phyloP scores from a whole-genome alignment of 768 basidiomycete genomes.

The Psilocybe sp. region DNA sequence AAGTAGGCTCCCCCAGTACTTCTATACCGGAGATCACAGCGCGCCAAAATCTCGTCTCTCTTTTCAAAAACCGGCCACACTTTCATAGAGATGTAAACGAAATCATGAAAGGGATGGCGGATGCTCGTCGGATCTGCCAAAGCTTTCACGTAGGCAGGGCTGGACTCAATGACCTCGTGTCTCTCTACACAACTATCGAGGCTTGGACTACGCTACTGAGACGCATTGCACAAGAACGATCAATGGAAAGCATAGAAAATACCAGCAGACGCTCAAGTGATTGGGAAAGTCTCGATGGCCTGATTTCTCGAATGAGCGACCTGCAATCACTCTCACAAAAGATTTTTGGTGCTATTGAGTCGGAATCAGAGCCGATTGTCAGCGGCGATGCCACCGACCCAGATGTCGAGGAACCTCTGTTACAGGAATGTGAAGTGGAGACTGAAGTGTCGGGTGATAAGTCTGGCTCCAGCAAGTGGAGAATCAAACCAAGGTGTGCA shows the following conservation, averaged over 20 bases:
- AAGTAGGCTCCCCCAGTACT: constrained; percentile 79
- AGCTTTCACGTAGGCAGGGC: constrained; percentile 71
- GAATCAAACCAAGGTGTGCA: constrained; percentile 62
- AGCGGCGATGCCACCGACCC: constrained; percentile 4
- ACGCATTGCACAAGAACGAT: constrained; percentile 54
- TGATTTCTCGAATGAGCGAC: constrained; percentile 51
- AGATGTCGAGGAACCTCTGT: constrained; percentile 9
- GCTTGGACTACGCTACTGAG: constrained; percentile 54
- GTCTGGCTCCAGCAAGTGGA: constrained; percentile 43
- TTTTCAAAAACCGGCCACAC: constrained; percentile 59
- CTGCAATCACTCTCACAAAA: constrained; percentile 50
- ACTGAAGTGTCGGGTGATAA: constrained; percentile 3
- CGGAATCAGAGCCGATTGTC: constrained; percentile 13
- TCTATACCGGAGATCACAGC: constrained; percentile 68
- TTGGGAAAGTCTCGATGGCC: constrained; percentile 54
- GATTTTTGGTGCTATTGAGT: constrained; percentile 48
- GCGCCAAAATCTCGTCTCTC: constrained; percentile 74
- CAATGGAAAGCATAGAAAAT: constrained; percentile 41
- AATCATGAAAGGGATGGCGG: constrained; percentile 57
- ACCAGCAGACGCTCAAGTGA: constrained; percentile 26
- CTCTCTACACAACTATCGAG: constrained; percentile 60
- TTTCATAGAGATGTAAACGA: constrained; percentile 63
- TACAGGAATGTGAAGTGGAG: neutral
- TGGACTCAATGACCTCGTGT: constrained; percentile 59
- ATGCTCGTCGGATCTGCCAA: constrained; percentile 74